Percentiles rank a stretch among this genome's conserved stretches.
Conservation (phyloP, 768 basidiomycete species). For the Calocybe cyanea region DNA sequence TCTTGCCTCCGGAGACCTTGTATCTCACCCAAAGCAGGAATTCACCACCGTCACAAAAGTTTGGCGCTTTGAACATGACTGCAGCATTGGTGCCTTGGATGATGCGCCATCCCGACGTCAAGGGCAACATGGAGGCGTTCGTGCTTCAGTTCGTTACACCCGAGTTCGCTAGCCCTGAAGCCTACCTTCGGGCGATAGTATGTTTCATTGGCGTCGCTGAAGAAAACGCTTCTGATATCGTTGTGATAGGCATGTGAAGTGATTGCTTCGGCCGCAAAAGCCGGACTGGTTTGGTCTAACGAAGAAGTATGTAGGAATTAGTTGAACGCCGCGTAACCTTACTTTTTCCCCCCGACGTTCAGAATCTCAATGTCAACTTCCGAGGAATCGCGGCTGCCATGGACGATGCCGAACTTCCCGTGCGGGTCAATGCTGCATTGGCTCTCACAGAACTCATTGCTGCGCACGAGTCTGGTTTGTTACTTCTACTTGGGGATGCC, state of each 20-base stretch:
- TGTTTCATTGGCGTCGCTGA: conserved; percentile 22
- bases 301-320: conserved; percentile 57
- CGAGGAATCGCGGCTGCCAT: conserved; percentile 61
- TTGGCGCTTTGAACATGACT: conserved; percentile 83
- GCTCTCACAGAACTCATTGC: conserved; percentile 76
- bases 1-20: neutral
- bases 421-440: conserved; percentile 79
- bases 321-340: too few relatives aligned
- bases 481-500: conserved; percentile 2
- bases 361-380: conserved; percentile 66
- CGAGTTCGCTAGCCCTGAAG: conserved; percentile 60
- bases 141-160: conserved; percentile 70
- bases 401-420: conserved; percentile 78
- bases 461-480: conserved; percentile 57
- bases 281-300: conserved; percentile 62
- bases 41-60: conserved; percentile 61
- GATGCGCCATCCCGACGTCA: conserved; percentile 81
- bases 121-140: conserved; percentile 73
- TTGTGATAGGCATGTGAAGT: conserved; percentile 70
- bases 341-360: conserved; percentile 2
- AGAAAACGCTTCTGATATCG: neutral
- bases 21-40: conserved; percentile 22
- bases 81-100: conserved; percentile 73
- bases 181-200: conserved; percentile 77
- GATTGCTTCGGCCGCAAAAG: conserved; percentile 67